Base-by-base conservation (phyloP, 2,329 filamentous ascomycete species). In the Hypoxylon sp. region DNA sequence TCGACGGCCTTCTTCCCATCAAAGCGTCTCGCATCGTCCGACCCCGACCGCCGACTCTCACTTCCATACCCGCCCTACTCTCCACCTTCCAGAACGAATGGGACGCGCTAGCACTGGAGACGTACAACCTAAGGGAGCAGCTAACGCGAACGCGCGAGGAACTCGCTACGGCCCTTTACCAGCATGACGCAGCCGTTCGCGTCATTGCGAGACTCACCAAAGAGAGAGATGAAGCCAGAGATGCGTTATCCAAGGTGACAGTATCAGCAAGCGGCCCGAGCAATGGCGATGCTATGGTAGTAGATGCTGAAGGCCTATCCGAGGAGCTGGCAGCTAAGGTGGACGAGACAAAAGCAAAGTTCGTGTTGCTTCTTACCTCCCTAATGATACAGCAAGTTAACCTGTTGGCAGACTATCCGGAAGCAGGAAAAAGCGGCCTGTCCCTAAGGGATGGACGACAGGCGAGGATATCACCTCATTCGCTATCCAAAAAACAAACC, bases 71-170 rank as follows among this genome's bases (percentile, higher is more conserved):
- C 20, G 93, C 95, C 17, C 87, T 99, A 58, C 90, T 99, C 58
- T 91, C 92, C 51, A 91, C 94, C 39, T 98, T 99, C 78, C 95
- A 99, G 78, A 97, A 97, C 78, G 95, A 99, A 84, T 99, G 95
- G 95, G 95, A 99, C 77, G 90, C 94, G 7, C 82, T 97, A 46
- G 92, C 94, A 11, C 83, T 98, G 34, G 95, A 99, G 80, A 92
- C 93, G 52, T 97, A 93, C 78, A 95, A 92, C 70, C 82, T 98
- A 63, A 91, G 92, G 80, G 92, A 97, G 78, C 93, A 97, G 75
- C 84, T 99, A 65, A 86, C 90, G 53, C 92, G 97, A 76, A 97
- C 94, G 43, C 86, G 94, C 69, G 94, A 97, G 80, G 95, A 99
- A 81, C 87, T 99, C 59, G 93, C 93, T 59, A 95, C 93, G 1